Evolutionary conservation across 768 basidiomycete genomes (phyloP).

Genomic region (Hydnomerulius pinastri): DNA sequence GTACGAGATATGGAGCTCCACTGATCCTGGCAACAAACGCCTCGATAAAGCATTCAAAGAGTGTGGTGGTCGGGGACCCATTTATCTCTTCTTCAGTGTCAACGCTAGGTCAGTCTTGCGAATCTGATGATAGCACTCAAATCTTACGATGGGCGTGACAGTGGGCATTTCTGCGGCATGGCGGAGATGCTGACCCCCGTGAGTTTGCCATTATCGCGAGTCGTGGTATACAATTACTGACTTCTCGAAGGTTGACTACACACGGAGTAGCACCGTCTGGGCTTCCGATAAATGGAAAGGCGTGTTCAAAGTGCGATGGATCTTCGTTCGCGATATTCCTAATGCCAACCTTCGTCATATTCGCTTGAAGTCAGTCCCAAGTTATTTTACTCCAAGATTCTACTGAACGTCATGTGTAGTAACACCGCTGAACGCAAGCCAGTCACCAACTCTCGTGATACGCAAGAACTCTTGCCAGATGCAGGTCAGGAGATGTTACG

Average conservation of each 20-base stretch:
- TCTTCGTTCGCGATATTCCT: conserved; percentile 95
- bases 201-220: conserved; percentile 23
- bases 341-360: conserved; percentile 89
- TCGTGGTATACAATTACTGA: background rate
- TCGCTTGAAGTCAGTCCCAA: conserved; percentile 63
- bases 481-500: conserved; percentile 96
- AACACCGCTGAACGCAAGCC: conserved; percentile 99
- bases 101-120: conserved; percentile 69
- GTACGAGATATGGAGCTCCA: conserved; percentile 98
- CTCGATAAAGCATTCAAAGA: conserved; percentile 98
- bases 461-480: conserved; percentile 94
- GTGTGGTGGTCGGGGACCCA: conserved; percentile 86
- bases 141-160: conserved; percentile 28
- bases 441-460: conserved; percentile 97
- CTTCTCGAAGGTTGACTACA: conserved; percentile 76
- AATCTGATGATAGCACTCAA: background rate
- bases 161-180: conserved; percentile 98
- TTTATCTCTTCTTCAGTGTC: conserved; percentile 98
- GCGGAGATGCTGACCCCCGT: conserved; percentile 97
- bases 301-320: conserved; percentile 97
- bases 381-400: conserved; percentile 1
- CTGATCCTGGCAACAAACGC: conserved; percentile 95
- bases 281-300: conserved; percentile 99
- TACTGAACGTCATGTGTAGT: conserved; percentile 42
- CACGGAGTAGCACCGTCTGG: conserved; percentile 95